These are phyloP conservation scores for Mycena leptocephala DNA, from an alignment of 768 basidiomycete species.

Conservation along the genomic window DNA sequence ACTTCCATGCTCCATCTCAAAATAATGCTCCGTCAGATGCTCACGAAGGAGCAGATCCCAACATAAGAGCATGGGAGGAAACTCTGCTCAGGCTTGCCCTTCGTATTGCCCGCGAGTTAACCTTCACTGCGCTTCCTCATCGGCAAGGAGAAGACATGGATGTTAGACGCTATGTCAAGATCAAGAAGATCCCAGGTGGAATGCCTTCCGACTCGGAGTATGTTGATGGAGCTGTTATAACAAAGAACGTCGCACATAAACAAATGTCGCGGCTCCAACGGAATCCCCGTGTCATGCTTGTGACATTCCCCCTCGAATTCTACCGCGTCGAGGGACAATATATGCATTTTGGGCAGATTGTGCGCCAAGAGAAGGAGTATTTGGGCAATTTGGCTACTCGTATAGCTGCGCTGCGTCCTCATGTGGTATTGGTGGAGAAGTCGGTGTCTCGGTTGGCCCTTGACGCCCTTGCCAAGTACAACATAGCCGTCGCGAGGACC, in stretches of 20 bases:
- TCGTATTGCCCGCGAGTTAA: constrained; percentile 88
- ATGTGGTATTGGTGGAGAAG: constrained; percentile 93
- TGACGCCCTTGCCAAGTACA: constrained; percentile 87
- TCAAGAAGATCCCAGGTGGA: constrained; percentile 98
- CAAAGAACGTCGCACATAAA: constrained; percentile 98
- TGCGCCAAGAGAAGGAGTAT: constrained; percentile 95
- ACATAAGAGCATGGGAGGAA: constrained; percentile 91
- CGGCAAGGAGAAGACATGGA: constrained; percentile 95
- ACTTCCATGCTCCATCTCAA: constrained; percentile 93
- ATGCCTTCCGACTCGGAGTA: constrained; percentile 95
- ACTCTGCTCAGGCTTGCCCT: constrained; percentile 87
- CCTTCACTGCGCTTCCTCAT: constrained; percentile 79
- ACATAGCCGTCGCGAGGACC: constrained; percentile 91
- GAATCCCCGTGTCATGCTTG: constrained; percentile 95
- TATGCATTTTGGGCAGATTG: constrained; percentile 91
- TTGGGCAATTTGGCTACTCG: constrained; percentile 90
- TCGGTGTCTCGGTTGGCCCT: constrained; percentile 93
- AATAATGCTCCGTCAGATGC: constrained; percentile 92
- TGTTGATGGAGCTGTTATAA: constrained; percentile 96
- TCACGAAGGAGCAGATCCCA: constrained; percentile 86
- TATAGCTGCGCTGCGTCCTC: constrained; percentile 93
- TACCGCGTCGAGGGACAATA: constrained; percentile 94
- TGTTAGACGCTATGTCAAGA: constrained; percentile 94
- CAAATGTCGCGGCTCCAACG: constrained; percentile 88
- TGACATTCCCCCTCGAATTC: constrained; percentile 96